These are phyloP conservation scores for Drechslera avenae DNA, from an alignment of 2,329 filamentous ascomycete genomes.

Conservation along the genomic window DNA sequence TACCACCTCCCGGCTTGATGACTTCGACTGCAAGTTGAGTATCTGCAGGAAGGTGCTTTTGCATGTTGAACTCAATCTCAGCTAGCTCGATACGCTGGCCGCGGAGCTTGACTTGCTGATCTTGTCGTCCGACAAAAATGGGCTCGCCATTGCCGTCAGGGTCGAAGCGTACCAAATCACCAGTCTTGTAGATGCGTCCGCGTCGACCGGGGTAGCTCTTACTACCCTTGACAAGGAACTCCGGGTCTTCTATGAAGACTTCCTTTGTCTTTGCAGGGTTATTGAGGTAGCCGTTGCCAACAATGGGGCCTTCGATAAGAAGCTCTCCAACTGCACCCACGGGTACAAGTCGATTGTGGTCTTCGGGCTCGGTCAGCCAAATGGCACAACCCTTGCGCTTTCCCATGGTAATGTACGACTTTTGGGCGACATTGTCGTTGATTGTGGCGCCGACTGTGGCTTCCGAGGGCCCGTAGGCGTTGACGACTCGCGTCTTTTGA, in stretches of 20 bases:
- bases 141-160: slow-evolving; percentile 46
- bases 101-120: slow-evolving; percentile 50
- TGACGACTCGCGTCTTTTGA: slow-evolving; percentile 42
- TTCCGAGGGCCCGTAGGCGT: slow-evolving; percentile 46
- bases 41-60: slow-evolving; percentile 46
- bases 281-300: slow-evolving; percentile 48
- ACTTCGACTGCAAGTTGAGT: slow-evolving; percentile 57
- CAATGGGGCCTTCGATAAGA: slow-evolving; percentile 63
- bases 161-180: slow-evolving; percentile 57
- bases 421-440: slow-evolving; percentile 36
- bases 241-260: slow-evolving; percentile 56
- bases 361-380: slow-evolving; percentile 51
- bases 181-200: slow-evolving; percentile 54
- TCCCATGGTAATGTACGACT: slow-evolving; percentile 47
- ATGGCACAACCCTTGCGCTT: slow-evolving; percentile 40
- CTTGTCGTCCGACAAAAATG: slow-evolving; percentile 45
- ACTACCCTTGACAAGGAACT: slow-evolving; percentile 67
- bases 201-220: slow-evolving; percentile 54
- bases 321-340: slow-evolving; percentile 57
- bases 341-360: slow-evolving; percentile 46
- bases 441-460: slow-evolving; percentile 44
- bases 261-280: slow-evolving; percentile 45
- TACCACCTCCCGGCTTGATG: slow-evolving; percentile 47
- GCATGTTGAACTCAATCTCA: slow-evolving; percentile 49
- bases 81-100: slow-evolving; percentile 49